Percentiles rank a stretch among this genome's conserved stretches.
Conservation (phyloP, 257 asterid genomes). For the Nicotiana otophora region DNA sequence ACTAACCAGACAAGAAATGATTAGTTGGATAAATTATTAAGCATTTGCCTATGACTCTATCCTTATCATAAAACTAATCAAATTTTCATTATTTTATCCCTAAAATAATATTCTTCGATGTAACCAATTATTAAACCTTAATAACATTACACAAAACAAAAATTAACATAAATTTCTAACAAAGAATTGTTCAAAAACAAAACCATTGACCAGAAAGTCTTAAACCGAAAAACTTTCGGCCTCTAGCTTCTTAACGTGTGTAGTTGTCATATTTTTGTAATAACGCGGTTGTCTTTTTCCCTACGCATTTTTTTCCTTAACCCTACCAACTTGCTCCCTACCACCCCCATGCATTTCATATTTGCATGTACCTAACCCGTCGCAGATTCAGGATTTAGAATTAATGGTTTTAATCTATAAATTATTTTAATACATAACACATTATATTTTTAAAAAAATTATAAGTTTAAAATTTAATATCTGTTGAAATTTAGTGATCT, state of each 20-base stretch:
- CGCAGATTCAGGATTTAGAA: too few relatives aligned
- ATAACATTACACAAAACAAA: not conserved
- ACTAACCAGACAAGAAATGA: not conserved
- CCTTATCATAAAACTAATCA: not conserved
- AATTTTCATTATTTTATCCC: not conserved
- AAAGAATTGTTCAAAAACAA: not conserved
- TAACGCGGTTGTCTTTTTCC: slow-evolving; percentile 24
- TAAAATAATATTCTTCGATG: not conserved
- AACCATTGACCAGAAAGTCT: not conserved
- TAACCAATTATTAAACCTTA: not conserved
- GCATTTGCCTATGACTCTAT: not conserved
- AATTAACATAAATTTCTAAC: not conserved
- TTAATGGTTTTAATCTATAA: not conserved
- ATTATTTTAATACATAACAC: not conserved
- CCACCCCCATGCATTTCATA: not conserved
- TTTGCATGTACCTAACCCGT: not conserved
- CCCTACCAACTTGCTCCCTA: slow-evolving; percentile 17
- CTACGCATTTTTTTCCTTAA: slow-evolving; percentile 16
- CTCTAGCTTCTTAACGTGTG: not conserved
- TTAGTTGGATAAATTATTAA: not conserved
- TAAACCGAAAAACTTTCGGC: not conserved
- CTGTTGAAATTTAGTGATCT: too few relatives aligned
- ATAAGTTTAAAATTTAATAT: not conserved
- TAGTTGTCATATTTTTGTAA: not conserved
- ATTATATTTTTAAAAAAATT: too few relatives aligned